A percentile compares a stretch with the other conserved stretches of the same genome.
Evolutionary conservation across 2,329 filamentous ascomycete species (phyloP).

Genomic region (Phaeoacremonium minimum): DNA sequence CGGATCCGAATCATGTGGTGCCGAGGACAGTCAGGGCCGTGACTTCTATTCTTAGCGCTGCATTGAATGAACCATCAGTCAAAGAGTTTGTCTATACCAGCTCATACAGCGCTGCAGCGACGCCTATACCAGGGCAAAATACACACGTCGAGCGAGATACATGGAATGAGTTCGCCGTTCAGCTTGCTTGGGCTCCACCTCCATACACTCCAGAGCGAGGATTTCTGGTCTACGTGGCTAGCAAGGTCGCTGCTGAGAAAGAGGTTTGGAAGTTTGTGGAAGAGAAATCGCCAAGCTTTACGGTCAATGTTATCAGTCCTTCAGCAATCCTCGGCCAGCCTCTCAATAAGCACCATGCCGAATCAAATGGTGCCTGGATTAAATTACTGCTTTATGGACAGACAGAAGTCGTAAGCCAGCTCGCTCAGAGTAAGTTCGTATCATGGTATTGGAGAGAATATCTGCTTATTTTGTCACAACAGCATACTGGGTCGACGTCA

Average conservation of each 20-base stretch:
- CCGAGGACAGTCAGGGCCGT: constrained; percentile 22
- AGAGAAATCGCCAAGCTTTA: constrained; percentile 9
- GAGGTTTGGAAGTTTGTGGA: constrained; percentile 9
- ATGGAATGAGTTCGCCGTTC: constrained; percentile 14
- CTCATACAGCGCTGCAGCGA: constrained; percentile 19
- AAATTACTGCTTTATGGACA: neutral
- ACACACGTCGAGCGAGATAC: constrained; percentile 12
- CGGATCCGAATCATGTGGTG: constrained; percentile 34
- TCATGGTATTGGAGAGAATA: neutral
- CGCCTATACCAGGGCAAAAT: constrained; percentile 11
- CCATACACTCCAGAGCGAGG: constrained; percentile 6
- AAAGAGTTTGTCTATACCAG: constrained; percentile 35
- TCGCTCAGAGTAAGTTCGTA: neutral
- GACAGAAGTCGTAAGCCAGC: neutral
- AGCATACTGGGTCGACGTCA: constrained; percentile 17
- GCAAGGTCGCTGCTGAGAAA: constrained; percentile 12
- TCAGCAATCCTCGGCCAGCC: neutral
- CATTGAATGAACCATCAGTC: constrained; percentile 25
- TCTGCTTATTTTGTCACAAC: neutral
- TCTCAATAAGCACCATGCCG: neutral
- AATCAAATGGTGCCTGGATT: neutral
- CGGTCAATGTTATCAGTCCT: constrained; percentile 4
- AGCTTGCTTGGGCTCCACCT: constrained; percentile 10
- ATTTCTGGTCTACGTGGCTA: constrained; percentile 8
- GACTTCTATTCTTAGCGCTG: constrained; percentile 24